Conservation (phyloP, 768 basidiomycete species). For the Trametes sanguinea region DNA sequence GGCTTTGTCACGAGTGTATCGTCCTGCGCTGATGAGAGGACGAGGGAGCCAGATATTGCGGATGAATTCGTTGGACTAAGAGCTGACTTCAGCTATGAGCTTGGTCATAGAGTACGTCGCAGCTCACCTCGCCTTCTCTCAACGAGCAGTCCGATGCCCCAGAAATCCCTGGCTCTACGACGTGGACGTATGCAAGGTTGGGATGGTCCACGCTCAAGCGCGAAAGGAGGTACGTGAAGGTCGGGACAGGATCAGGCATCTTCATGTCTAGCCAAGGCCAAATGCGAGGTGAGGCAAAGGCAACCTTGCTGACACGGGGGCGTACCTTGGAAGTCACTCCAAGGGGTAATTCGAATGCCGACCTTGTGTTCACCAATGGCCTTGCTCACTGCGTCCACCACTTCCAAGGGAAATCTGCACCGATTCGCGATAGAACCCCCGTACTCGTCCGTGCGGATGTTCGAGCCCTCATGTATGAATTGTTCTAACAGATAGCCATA, state of each 20-base stretch:
- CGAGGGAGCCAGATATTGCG: constrained; percentile 28
- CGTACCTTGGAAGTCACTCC: constrained; percentile 34
- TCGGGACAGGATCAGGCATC: constrained; percentile 54
- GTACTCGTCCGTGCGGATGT: constrained; percentile 48
- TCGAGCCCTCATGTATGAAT: constrained; percentile 39
- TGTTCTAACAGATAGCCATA: constrained; percentile 40
- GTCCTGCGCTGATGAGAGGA: constrained; percentile 27
- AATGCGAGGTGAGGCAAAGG: neutral
- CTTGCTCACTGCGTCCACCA: constrained; percentile 38
- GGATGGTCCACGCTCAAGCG: neutral
- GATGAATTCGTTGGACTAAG: constrained; percentile 27
- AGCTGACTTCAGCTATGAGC: neutral
- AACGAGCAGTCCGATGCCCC: neutral
- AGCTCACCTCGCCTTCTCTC: constrained; percentile 2
- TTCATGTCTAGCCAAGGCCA: constrained; percentile 39
- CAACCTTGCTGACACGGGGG: neutral
- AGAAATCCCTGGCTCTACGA: constrained; percentile 30
- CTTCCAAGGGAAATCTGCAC: constrained; percentile 44
- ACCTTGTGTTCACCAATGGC: constrained; percentile 43
- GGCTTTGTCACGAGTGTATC: constrained; percentile 27
- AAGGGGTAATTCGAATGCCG: constrained; percentile 41
- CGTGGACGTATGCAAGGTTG: constrained; percentile 31
- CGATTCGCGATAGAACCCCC: constrained; percentile 50
- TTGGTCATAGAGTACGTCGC: neutral
- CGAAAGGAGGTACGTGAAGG: constrained; percentile 43